These are phyloP conservation scores for Aspergillus terreus DNA, from an alignment of 2,329 filamentous ascomycete species.

Conservation along the genomic window DNA sequence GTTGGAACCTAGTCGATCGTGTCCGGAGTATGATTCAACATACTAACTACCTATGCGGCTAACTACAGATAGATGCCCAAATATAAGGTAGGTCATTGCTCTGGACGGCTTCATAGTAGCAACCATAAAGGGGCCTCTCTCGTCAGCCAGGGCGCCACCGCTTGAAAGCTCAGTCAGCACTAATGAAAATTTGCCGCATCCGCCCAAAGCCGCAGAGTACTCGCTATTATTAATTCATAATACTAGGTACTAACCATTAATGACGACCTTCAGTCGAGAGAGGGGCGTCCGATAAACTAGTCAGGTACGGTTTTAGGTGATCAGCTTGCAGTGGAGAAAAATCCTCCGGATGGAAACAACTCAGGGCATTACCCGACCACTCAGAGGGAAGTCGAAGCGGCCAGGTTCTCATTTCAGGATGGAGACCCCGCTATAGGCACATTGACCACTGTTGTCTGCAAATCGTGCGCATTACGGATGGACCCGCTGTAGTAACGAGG, in stretches of 20 bases:
- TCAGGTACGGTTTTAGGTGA: constrained; percentile 14
- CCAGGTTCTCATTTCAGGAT: neutral
- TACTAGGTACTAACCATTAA: neutral
- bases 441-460: neutral
- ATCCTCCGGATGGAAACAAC: constrained; percentile 7
- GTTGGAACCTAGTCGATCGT: too few relatives aligned
- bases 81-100: too few relatives aligned
- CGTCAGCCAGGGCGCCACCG: too few relatives aligned
- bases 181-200: too few relatives aligned
- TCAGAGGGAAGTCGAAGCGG: neutral
- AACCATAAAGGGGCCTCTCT: too few relatives aligned
- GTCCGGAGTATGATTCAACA: too few relatives aligned
- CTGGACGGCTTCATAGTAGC: too few relatives aligned
- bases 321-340: constrained; percentile 10
- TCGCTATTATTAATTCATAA: constrained; percentile 4
- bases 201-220: too few relatives aligned
- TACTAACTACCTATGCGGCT: too few relatives aligned
- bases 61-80: too few relatives aligned
- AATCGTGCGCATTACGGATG: neutral
- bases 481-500: neutral
- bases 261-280: constrained; percentile 6
- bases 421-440: constrained; percentile 1
- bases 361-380: constrained; percentile 1
- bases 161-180: too few relatives aligned
- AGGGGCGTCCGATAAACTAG: constrained; percentile 8